A percentile compares a stretch with the other conserved stretches of the same genome.
Evolutionary conservation across 2,329 filamentous ascomycete species (phyloP).

Genomic region (Fusarium liriodendri): DNA sequence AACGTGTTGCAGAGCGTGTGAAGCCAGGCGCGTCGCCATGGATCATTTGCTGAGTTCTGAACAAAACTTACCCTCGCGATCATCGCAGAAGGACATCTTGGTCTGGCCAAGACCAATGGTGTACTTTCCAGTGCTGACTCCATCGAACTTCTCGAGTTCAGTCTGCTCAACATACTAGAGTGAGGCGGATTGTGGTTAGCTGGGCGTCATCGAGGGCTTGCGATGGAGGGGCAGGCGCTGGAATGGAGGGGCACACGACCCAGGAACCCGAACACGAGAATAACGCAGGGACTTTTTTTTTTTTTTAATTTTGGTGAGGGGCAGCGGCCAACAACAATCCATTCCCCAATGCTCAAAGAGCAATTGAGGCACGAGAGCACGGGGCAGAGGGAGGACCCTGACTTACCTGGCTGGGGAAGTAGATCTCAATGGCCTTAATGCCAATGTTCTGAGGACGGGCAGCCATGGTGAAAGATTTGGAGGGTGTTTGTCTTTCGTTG

Average conservation of each 20-base stretch:
- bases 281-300: conserved; percentile 39
- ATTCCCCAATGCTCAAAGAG: conserved; percentile 16
- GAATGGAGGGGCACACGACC: conserved; percentile 44
- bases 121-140: conserved; percentile 84
- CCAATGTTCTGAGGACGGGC: conserved; percentile 86
- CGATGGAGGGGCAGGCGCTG: conserved; percentile 39
- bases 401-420: conserved; percentile 86
- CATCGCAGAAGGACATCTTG: conserved; percentile 93
- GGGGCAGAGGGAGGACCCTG: conserved; percentile 8
- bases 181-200: conserved; percentile 41
- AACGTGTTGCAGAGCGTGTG: neutral
- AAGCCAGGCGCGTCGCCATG: conserved; percentile 20
- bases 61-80: conserved; percentile 76
- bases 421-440: conserved; percentile 93
- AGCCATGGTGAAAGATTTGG: conserved; percentile 66
- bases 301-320: conserved; percentile 35
- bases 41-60: conserved; percentile 13
- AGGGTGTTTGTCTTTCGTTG: conserved; percentile 12
- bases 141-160: conserved; percentile 89
- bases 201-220: conserved; percentile 34
- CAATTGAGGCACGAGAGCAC: conserved; percentile 5
- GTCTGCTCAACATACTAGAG: conserved; percentile 83
- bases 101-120: conserved; percentile 92
- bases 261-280: conserved; percentile 27
- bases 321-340: conserved; percentile 29